Conservation (phyloP, 2,329 filamentous ascomycete species). For the Gaeumannomyces sp. region DNA sequence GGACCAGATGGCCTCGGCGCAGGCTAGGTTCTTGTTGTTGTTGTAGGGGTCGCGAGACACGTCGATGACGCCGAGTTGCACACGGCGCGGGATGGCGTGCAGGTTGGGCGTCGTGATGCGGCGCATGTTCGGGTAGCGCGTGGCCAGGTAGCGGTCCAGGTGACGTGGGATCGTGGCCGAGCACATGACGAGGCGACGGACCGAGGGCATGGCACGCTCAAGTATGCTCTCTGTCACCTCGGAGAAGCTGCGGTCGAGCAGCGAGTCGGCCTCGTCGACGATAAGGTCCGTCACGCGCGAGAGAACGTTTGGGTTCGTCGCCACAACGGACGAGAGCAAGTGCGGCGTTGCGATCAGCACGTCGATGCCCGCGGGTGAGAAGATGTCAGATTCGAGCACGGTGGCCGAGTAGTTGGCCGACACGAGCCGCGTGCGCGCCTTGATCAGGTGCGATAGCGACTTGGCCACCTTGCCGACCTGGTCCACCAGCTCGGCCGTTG, state of each 20-base stretch:
- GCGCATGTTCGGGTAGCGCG: conserved; percentile 73
- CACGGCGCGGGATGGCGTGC: conserved; percentile 88
- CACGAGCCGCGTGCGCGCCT: conserved; percentile 78
- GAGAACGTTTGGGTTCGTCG: conserved; percentile 85
- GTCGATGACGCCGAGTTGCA: conserved; percentile 90
- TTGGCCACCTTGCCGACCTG: conserved; percentile 83
- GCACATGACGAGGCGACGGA: conserved; percentile 84
- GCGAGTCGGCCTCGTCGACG: conserved; percentile 91
- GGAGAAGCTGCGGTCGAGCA: conserved; percentile 88
- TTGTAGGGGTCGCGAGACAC: conserved; percentile 88
- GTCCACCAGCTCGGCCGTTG: conserved; percentile 83
- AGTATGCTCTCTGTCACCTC: conserved; percentile 77
- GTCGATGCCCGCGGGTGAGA: conserved; percentile 75
- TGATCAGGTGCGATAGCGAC: conserved; percentile 73
- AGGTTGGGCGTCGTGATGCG: conserved; percentile 92
- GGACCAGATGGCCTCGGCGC: conserved; percentile 89
- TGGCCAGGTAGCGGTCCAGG: conserved; percentile 77
- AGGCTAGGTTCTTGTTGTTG: conserved; percentile 88
- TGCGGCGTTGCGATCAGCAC: conserved; percentile 84
- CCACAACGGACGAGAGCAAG: conserved; percentile 78
- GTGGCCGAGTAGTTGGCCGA: conserved; percentile 70
- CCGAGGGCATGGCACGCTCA: conserved; percentile 70
- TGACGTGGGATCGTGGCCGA: conserved; percentile 92
- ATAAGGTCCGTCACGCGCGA: conserved; percentile 86
- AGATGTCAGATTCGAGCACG: conserved; percentile 79